phyloP scores from a whole-genome alignment of 108 stramenopile genomes.

The Cyclostephanos tholiformis region DNA sequence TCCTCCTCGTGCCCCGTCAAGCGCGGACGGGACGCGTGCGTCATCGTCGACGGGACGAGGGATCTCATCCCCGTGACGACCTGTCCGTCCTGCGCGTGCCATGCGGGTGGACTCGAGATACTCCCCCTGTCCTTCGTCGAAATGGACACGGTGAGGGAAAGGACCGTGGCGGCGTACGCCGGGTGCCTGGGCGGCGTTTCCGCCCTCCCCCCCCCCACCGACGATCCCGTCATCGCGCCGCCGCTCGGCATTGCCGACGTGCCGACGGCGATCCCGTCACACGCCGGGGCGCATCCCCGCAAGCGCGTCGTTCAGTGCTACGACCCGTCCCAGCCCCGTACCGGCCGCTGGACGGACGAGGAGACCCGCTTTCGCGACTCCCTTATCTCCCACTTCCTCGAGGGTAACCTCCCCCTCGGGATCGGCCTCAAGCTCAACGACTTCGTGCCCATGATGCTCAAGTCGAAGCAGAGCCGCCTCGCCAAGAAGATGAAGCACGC shows the following conservation, averaged over 20 bases:
- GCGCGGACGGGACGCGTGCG: too few species aligned
- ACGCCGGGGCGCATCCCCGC: conserved; percentile 21
- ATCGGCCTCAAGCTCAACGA: conserved; percentile 88
- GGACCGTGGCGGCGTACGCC: background rate
- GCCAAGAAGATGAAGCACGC: conserved; percentile 94
- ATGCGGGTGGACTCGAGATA: conserved; percentile 20
- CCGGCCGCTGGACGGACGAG: conserved; percentile 87
- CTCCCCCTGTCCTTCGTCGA: conserved; percentile 28
- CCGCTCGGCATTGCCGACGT: background rate
- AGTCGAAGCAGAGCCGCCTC: conserved; percentile 87
- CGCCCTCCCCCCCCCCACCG: too few species aligned
- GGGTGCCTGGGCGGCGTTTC: background rate
- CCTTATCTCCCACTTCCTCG: conserved; percentile 68
- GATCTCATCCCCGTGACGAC: background rate
- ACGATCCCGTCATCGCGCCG: too few species aligned
- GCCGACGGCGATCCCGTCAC: background rate
- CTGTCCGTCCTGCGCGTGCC: conserved; percentile 22
- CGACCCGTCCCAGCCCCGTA: conserved; percentile 53
- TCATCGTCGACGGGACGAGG: background rate
- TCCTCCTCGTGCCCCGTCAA: too few species aligned
- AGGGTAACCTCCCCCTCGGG: conserved; percentile 66
- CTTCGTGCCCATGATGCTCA: conserved; percentile 80
- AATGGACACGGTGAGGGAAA: conserved; percentile 10
- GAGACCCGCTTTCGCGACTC: conserved; percentile 79
- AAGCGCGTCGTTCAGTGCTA: conserved; percentile 49